Base-by-base conservation (phyloP, 176 grass and related monocot species). In the Oryza australiensis region DNA sequence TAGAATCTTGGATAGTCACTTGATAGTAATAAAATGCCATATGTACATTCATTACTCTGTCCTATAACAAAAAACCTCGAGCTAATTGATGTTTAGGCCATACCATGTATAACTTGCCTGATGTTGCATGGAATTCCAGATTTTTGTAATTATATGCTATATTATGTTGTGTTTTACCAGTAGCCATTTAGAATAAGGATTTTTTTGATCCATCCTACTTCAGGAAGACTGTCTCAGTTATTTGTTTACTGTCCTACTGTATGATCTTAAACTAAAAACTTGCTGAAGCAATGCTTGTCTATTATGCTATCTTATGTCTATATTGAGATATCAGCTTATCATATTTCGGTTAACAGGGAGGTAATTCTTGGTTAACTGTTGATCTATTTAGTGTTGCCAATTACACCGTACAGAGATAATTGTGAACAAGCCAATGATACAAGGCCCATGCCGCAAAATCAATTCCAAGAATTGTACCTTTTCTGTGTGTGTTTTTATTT, bases 121-220 rank as follows among this genome's bases (percentile, higher is more conserved):
- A 66, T 66, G 27, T 16, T 62, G 64, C 67, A 62, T 76, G 64
- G 35, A 64, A 38, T 63, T 2, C 12, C 72, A 70, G 23, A 7
- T 82, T 68, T 68, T 76, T 23, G 35, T 70, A 75, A 30, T 62
- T 70, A 78, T 49, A 49, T 6, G 46, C 46, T 49, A 49, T 18
- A 49, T 49, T 70, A 37, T 80, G 49, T 29, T 40, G 48, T 48
- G 45, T 30, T 22, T 26, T 32, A 51, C 5, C 11, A 20, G 48
- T 51, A 51, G 49, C 49, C 22, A 71, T 57, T 49, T 75, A 75
- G 49, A 75, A 75, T 30, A 75, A 59, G 73, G 29, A 55, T 15
- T 49, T 55, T 45, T 51, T 55, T 55, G 49, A 8, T 18, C 49
- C 49, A 8, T 55, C 49, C 49, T 55, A 8, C 49, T 55, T 55